phyloP scores from a whole-genome alignment of 2,329 filamentous ascomycete species.

The Xylariales sp. region DNA sequence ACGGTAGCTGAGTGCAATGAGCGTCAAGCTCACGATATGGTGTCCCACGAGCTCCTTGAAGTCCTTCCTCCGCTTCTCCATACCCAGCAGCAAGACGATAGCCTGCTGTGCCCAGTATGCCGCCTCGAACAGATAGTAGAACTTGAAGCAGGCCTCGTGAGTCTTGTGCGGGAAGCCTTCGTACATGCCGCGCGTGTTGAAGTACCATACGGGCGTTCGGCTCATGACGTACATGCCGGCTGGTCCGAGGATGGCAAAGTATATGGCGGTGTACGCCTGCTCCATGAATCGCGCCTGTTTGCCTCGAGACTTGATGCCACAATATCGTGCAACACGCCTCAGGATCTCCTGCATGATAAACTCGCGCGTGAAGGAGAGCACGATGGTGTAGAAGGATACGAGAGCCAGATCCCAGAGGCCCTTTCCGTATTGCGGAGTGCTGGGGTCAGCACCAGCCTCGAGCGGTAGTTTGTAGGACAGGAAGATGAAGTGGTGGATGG shows the following conservation, averaged over 20 bases:
- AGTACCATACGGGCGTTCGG: constrained; percentile 90
- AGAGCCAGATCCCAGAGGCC: constrained; percentile 83
- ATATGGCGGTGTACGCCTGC: constrained; percentile 88
- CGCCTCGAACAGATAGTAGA: constrained; percentile 92
- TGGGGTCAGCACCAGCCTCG: constrained; percentile 32
- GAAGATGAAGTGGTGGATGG: constrained; percentile 77
- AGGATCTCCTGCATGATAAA: constrained; percentile 92
- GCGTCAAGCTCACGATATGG: constrained; percentile 79
- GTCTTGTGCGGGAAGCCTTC: constrained; percentile 79
- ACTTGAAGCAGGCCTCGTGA: constrained; percentile 80
- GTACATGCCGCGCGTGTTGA: constrained; percentile 88
- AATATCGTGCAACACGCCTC: constrained; percentile 66
- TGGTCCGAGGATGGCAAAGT: constrained; percentile 79
- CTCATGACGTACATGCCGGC: constrained; percentile 88
- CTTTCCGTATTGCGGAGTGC: constrained; percentile 74
- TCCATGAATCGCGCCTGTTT: constrained; percentile 95
- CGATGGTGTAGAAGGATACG: constrained; percentile 81
- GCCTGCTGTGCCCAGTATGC: constrained; percentile 95
- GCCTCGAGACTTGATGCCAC: constrained; percentile 63
- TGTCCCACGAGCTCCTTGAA: constrained; percentile 90
- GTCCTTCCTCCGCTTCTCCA: constrained; percentile 93
- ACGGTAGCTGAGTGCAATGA: constrained; percentile 84
- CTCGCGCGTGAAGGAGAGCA: constrained; percentile 89
- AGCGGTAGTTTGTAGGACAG: constrained; percentile 75
- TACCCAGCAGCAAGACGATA: constrained; percentile 76